Conservation (phyloP, 345 rosid species). For the Erodium maritimum region DNA sequence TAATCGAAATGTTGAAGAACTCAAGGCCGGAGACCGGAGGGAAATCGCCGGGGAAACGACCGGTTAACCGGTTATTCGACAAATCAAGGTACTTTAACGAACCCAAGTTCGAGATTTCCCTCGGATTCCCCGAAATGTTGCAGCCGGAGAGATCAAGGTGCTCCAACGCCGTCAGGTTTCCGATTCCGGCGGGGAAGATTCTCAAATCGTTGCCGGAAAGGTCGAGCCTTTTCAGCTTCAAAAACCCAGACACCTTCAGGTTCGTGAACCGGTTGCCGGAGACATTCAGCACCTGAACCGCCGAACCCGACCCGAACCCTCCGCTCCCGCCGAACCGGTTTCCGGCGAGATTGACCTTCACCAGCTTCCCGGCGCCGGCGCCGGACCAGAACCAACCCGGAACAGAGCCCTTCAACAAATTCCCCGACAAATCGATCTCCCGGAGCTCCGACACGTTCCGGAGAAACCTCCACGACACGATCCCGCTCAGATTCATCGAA, state of each 20-base stretch:
- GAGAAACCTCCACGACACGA: constrained; percentile 54
- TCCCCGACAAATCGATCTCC: constrained; percentile 53
- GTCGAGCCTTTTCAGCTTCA: constrained; percentile 36
- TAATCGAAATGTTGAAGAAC: constrained; percentile 57
- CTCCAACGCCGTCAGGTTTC: constrained; percentile 30
- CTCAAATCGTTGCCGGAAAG: constrained; percentile 51
- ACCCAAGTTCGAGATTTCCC: constrained; percentile 37
- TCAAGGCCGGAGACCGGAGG: constrained; percentile 38
- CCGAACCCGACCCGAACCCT: constrained; percentile 13
- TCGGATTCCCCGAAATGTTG: constrained; percentile 38
- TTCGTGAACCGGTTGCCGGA: constrained; percentile 71
- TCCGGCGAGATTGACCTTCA: constrained; percentile 22
- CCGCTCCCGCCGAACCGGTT: constrained; percentile 30
- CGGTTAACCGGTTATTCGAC: constrained; percentile 53
- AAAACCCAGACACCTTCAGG: constrained; percentile 42
- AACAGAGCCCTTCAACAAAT: constrained; percentile 54
- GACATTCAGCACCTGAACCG: constrained; percentile 47
- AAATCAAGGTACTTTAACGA: constrained; percentile 52
- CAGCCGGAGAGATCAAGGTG: constrained; percentile 59
- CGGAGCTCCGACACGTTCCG: constrained; percentile 39
- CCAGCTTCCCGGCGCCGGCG: constrained; percentile 6
- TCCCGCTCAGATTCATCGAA: constrained; percentile 56
- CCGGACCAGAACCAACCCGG: constrained; percentile 67
- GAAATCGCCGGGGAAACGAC: constrained; percentile 72
- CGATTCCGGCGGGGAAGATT: constrained; percentile 40